Conservation (phyloP, 257 asterid species). For the Solanum raphanifolium region DNA sequence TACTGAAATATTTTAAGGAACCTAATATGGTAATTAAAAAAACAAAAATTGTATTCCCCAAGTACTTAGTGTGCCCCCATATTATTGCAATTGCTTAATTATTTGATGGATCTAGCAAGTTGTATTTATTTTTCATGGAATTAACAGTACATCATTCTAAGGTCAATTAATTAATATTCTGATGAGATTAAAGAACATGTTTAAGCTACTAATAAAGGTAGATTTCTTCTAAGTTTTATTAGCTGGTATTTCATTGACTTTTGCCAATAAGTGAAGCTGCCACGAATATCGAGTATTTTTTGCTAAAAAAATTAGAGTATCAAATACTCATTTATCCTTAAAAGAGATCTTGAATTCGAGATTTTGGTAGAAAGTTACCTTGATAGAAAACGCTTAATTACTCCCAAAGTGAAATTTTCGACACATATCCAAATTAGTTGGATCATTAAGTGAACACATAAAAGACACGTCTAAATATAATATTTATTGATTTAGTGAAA, state of each 20-base stretch:
- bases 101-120: not conserved
- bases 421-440: too few species aligned
- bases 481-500: not conserved
- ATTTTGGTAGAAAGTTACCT: too few species aligned
- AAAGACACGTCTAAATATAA: not conserved
- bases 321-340: not conserved
- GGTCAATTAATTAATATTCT: not conserved
- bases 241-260: not conserved
- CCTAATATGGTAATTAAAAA: not conserved
- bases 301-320: not conserved
- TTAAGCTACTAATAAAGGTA: not conserved
- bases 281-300: not conserved
- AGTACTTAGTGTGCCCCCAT: not conserved
- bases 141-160: not conserved
- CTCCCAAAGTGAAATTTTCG: accelerated
- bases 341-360: too few species aligned
- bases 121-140: not conserved
- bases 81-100: not conserved
- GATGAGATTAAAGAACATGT: not conserved
- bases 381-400: accelerated
- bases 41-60: not conserved
- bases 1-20: too few species aligned
- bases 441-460: too few species aligned
- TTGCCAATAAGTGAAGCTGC: not conserved
- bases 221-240: not conserved